Evolutionary conservation across 2,329 filamentous ascomycete species (phyloP), one percentile per base, ranked within the genome.

Genomic region (Fusarium devonianum): DNA sequence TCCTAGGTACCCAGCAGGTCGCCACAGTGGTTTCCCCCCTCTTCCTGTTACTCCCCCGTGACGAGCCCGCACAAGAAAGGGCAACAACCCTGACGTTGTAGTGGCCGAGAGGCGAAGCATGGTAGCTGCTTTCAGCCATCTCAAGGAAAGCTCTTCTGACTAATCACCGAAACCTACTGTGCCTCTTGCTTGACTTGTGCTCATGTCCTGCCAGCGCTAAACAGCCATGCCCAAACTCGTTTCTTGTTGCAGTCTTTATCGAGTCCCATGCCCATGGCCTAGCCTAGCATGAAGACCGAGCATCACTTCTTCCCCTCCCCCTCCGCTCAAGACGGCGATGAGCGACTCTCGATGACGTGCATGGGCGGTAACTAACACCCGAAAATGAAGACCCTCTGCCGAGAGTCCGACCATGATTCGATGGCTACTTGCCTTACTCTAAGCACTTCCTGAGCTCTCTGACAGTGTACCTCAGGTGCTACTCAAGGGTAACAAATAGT

Each of bases 21-120:
- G 55, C 55, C 55, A 59, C 40, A 37, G 23, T 52, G 13, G 21
- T 19, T n/a, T n/a, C n/a, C n/a, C n/a, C n/a, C n/a, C n/a, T n/a
- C n/a, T n/a, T n/a, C n/a, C 16, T 23, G 12, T 33, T 32, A 45
- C 45, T 45, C 19, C 34, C 28, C 16, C n/a, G 16, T 16, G n/a
- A 37, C 13, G 36, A 30, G 17, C 41, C 14, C 56, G 53, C 56
- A 60, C 58, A 63, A 58, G 38, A 60, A 53, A 62, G 62, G 62
- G 62, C 60, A 65, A 39, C 62, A 65, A 63, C 62, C 62, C 62
- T 64, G 52, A 58, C n/a, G n/a, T n/a, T n/a, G n/a, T n/a, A n/a
- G n/a, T n/a, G n/a, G n/a, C n/a, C n/a, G n/a, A n/a, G n/a, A n/a
- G n/a, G n/a, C n/a, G n/a, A n/a, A n/a, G n/a, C n/a, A n/a, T n/a